Percentiles rank a stretch among this genome's conserved stretches.
phyloP scores from a whole-genome alignment of 164 flowering plant species.

The Taxillus chinensis region DNA sequence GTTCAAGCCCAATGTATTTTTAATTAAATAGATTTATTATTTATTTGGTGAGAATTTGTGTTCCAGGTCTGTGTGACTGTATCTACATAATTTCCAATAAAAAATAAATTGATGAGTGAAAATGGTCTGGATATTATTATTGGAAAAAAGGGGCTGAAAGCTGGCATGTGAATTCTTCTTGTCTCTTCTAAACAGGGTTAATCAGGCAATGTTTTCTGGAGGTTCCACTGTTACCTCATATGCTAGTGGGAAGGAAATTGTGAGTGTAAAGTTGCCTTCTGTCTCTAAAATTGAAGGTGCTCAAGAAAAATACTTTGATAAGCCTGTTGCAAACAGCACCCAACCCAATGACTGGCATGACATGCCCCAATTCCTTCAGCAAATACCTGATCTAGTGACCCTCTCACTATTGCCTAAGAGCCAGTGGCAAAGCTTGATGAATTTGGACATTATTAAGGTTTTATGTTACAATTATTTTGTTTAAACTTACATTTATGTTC shows the following conservation, averaged over 20 bases:
- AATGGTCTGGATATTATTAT: no score
- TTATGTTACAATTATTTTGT: background rate
- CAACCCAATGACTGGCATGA: slow-evolving; percentile 10
- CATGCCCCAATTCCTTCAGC: slow-evolving; percentile 16
- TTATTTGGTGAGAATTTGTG: no score
- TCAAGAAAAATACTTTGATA: slow-evolving; percentile 23
- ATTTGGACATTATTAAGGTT: slow-evolving; percentile 88
- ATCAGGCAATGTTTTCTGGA: slow-evolving; percentile 85
- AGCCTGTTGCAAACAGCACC: slow-evolving; percentile 9
- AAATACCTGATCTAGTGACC: slow-evolving; percentile 89
- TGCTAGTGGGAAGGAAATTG: slow-evolving; percentile 76
- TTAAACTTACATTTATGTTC: background rate
- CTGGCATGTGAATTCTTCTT: no score
- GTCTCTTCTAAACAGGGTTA: slow-evolving; percentile 45
- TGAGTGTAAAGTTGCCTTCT: slow-evolving; percentile 61
- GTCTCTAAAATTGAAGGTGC: slow-evolving; percentile 39
- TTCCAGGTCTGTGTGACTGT: no score
- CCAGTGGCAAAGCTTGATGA: slow-evolving; percentile 95
- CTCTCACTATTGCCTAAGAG: slow-evolving; percentile 89
- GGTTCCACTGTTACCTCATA: slow-evolving; percentile 38
- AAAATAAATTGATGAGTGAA: no score
- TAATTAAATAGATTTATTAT: no score
- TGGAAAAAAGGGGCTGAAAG: no score
- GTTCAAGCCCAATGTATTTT: no score
- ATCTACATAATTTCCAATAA: no score